A percentile compares a stretch with the other conserved stretches of the same genome.
These are phyloP conservation scores for Cucumis hystrix DNA, from an alignment of 306 rosid species.

Conservation along the genomic window DNA sequence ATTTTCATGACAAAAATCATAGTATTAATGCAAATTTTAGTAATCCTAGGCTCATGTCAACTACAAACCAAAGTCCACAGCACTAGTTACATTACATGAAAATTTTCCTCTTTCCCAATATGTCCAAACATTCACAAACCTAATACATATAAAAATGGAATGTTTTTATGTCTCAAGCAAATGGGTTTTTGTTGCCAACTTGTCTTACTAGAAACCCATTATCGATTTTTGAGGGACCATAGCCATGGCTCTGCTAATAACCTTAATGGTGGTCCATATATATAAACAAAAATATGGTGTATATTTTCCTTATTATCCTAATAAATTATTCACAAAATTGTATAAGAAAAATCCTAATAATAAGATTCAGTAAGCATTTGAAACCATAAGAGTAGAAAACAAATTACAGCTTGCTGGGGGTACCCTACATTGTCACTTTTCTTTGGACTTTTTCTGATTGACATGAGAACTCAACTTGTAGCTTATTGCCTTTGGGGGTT, in stretches of 20 bases:
- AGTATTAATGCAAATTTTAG: not conserved
- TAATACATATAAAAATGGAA: not conserved
- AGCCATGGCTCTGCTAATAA: not conserved
- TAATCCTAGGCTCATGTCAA: constrained; percentile 2
- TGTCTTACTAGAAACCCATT: not conserved
- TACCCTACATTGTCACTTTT: not conserved
- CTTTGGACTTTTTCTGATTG: not conserved
- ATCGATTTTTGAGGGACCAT: not conserved
- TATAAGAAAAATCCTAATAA: not conserved
- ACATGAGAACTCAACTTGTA: not conserved
- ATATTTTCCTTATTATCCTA: not conserved
- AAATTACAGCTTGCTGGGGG: constrained; percentile 4
- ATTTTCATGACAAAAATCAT: not conserved
- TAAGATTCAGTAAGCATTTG: not conserved
- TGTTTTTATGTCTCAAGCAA: not conserved
- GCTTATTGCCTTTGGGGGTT: not conserved
- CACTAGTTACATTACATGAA: not conserved
- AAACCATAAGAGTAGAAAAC: not conserved
- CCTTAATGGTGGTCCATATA: constrained; percentile 4
- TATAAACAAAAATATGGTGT: not conserved
- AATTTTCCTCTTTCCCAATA: not conserved
- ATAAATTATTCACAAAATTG: not conserved
- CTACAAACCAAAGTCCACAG: not conserved
- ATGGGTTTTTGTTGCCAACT: constrained; percentile 1
- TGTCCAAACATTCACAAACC: not conserved